Evolutionary conservation across 257 asterid species (phyloP).

Genomic region (Petrea volubilis): DNA sequence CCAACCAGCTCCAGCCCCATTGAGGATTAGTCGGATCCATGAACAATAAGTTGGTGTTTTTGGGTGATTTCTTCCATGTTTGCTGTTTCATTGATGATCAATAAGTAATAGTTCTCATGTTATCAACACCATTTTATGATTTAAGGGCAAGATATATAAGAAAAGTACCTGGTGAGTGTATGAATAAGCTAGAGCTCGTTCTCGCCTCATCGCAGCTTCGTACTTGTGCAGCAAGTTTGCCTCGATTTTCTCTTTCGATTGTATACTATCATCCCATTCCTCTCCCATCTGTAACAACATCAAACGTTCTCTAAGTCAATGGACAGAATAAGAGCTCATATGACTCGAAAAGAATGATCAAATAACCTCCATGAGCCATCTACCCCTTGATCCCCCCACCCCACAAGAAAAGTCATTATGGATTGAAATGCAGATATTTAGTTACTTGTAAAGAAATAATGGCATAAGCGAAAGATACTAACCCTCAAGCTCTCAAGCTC

Average conservation of each 20-base stretch:
- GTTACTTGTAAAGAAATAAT: not conserved
- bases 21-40: conserved; percentile 90
- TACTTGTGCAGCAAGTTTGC: conserved; percentile 73
- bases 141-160: not conserved
- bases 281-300: conserved; percentile 70
- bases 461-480: conserved; percentile 33
- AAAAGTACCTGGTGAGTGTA: conserved; percentile 83
- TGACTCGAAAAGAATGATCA: not conserved
- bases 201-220: conserved; percentile 86
- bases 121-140: not conserved
- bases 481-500: conserved; percentile 89
- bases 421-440: not conserved
- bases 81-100: conserved; percentile 60
- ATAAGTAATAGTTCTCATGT: no score
- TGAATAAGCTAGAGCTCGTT: conserved; percentile 94
- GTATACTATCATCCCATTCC: conserved; percentile 81
- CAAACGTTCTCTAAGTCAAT: not conserved
- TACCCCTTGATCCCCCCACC: not conserved
- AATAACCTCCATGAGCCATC: not conserved
- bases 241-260: conserved; percentile 79
- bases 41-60: conserved; percentile 61
- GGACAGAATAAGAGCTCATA: not conserved
- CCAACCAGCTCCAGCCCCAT: conserved; percentile 99
- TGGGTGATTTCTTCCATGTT: conserved; percentile 76
- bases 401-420: not conserved